Percentiles rank a stretch among this genome's conserved stretches.
Conservation (phyloP, 768 basidiomycete species). For the Flagelloscypha sp. region DNA sequence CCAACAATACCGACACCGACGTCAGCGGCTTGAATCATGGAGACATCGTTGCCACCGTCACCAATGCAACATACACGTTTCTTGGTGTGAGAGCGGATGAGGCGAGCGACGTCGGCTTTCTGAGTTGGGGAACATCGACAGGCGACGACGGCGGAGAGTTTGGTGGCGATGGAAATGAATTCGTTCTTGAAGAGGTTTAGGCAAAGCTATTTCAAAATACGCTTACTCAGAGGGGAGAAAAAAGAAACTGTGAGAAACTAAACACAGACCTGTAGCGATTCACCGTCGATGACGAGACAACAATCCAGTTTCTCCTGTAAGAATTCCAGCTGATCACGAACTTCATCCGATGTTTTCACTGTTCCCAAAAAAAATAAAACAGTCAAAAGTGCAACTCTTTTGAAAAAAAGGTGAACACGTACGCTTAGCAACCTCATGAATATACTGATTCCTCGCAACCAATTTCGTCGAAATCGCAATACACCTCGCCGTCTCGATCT, state of each 20-base stretch:
- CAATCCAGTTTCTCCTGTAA: conserved; percentile 92
- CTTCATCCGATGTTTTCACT: conserved; percentile 84
- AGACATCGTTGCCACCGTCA: conserved; percentile 98
- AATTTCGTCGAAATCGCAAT: conserved; percentile 97
- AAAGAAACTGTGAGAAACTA: neutral
- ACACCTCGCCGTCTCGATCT: conserved; percentile 97
- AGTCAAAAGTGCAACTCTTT: conserved; percentile 1
- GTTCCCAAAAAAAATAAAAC: conserved; percentile 6
- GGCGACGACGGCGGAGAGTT: conserved; percentile 91
- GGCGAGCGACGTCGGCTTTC: conserved; percentile 93
- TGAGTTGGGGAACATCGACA: conserved; percentile 98
- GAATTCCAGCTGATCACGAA: conserved; percentile 85
- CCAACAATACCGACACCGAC: conserved; percentile 98
- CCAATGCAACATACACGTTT: conserved; percentile 99
- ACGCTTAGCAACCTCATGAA: conserved; percentile 95
- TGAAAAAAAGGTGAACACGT: conserved; percentile 17
- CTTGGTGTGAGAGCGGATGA: conserved; percentile 84
- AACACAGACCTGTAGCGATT: conserved; percentile 76
- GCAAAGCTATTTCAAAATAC: conserved; percentile 55
- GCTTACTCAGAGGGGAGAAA: neutral
- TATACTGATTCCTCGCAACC: conserved; percentile 93
- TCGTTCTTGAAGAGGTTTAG: conserved; percentile 85
- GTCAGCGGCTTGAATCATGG: conserved; percentile 99
- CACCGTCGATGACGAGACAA: conserved; percentile 96
- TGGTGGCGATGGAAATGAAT: conserved; percentile 94